Evolutionary conservation across 1,284 basidiomycete species (phyloP).

Genomic region (Ustilago shanxiensis): DNA sequence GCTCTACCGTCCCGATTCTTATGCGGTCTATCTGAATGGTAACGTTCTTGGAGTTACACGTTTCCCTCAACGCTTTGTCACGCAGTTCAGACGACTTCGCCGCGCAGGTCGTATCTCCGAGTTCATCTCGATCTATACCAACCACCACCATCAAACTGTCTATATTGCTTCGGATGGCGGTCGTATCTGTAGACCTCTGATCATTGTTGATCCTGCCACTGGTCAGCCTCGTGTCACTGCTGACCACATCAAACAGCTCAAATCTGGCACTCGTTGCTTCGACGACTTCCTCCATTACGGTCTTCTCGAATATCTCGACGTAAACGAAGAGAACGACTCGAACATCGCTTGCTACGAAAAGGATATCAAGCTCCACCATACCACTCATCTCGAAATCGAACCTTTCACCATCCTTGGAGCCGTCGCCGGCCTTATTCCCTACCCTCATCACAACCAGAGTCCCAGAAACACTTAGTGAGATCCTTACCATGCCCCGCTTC

Average conservation of each 20-base stretch:
- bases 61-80: constrained; percentile 86
- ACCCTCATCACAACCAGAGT: constrained; percentile 99
- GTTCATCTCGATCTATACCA: constrained; percentile 97
- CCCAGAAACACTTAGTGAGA: constrained; percentile 91
- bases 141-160: constrained; percentile 93
- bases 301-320: constrained; percentile 99
- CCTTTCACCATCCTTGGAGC: constrained; percentile 98
- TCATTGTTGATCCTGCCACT: constrained; percentile 85
- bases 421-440: constrained; percentile 97
- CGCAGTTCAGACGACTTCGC: constrained; percentile 89
- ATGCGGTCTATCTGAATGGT: constrained; percentile 97
- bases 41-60: constrained; percentile 93
- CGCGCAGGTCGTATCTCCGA: constrained; percentile 92
- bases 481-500: too few relatives aligned
- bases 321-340: constrained; percentile 99
- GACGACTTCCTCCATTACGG: constrained; percentile 94
- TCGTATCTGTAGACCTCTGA: constrained; percentile 96
- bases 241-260: constrained; percentile 85
- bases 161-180: constrained; percentile 98
- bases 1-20: constrained; percentile 90
- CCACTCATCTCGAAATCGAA: constrained; percentile 98
- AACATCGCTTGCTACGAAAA: constrained; percentile 95
- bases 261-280: constrained; percentile 83
- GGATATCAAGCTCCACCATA: constrained; percentile 81
- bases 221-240: constrained; percentile 81